Evolutionary conservation across 2,329 filamentous ascomycete genomes (phyloP).

Genomic region (Monilinia fructigena): DNA sequence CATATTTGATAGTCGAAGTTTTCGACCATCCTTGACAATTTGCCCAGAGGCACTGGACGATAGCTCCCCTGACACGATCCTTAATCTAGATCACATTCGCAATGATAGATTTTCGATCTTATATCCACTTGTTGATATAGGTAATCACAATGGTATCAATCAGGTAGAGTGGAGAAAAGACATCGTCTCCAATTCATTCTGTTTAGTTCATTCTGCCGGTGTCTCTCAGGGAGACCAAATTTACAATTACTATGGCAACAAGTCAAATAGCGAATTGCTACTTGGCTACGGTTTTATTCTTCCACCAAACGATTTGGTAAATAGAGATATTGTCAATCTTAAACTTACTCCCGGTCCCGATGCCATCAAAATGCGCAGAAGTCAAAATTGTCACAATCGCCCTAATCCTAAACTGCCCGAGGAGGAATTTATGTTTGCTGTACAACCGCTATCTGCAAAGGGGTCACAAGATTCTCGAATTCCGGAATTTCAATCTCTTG

Average conservation of each 20-base stretch:
- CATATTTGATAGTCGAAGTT: conserved; percentile 65
- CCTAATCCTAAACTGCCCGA: conserved; percentile 19
- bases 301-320: conserved; percentile 42
- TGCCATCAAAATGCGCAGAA: conserved; percentile 29
- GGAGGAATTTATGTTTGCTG: conserved; percentile 36
- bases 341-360: conserved; percentile 31
- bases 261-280: conserved; percentile 70
- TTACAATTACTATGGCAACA: conserved; percentile 73
- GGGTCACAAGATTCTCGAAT: conserved; percentile 4
- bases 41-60: conserved; percentile 34
- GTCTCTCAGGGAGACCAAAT: conserved; percentile 54
- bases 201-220: conserved; percentile 45
- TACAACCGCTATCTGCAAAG: neutral
- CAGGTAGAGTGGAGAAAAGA: conserved; percentile 58
- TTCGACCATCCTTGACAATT: conserved; percentile 56
- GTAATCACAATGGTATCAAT: conserved; percentile 65
- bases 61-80: conserved; percentile 4
- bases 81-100: conserved; percentile 28
- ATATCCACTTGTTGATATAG: conserved; percentile 68
- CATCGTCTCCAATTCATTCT: conserved; percentile 43
- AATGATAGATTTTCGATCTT: conserved; percentile 53
- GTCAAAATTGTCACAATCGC: conserved; percentile 30
- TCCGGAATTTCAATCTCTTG: conserved; percentile 27
- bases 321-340: conserved; percentile 41
- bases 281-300: conserved; percentile 63